These are phyloP conservation scores for Suillus tomentosus DNA, from an alignment of 768 basidiomycete genomes.

Conservation along the genomic window DNA sequence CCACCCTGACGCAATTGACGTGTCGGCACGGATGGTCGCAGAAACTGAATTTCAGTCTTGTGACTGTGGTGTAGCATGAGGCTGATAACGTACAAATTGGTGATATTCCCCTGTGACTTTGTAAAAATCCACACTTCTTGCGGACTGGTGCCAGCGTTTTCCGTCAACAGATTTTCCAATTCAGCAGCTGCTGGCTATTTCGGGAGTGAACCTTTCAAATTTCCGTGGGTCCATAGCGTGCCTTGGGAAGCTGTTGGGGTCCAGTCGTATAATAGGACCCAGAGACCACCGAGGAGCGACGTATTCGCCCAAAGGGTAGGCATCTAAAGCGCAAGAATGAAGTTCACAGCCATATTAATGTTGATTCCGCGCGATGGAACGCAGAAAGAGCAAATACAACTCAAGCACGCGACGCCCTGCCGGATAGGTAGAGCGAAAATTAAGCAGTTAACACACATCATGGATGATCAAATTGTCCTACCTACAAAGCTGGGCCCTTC, in stretches of 20 bases:
- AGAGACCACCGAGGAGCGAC: constrained; percentile 74
- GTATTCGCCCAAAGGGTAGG: constrained; percentile 73
- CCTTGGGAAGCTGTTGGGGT: constrained; percentile 52
- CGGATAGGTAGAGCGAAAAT: constrained; percentile 28
- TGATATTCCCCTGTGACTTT: constrained; percentile 80
- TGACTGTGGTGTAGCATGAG: constrained; percentile 19
- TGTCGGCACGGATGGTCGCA: constrained; percentile 15
- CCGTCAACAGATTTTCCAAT: constrained; percentile 29
- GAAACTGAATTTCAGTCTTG: not conserved
- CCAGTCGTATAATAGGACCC: constrained; percentile 71
- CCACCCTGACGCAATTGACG: constrained; percentile 23
- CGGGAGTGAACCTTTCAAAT: not conserved
- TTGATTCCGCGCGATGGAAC: constrained; percentile 49
- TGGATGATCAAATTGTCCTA: constrained; percentile 26
- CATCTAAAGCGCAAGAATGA: constrained; percentile 62
- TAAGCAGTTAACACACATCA: constrained; percentile 21
- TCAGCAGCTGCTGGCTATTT: constrained; percentile 25
- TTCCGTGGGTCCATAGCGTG: constrained; percentile 26
- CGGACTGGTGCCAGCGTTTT: constrained; percentile 32
- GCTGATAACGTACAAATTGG: constrained; percentile 64
- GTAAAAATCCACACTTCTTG: constrained; percentile 62
- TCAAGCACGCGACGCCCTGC: constrained; percentile 76
- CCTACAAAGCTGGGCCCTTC: constrained; percentile 72
- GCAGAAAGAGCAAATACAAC: constrained; percentile 71
- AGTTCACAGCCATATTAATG: constrained; percentile 55